Evolutionary conservation across 768 basidiomycete genomes (phyloP), one percentile per base, ranked within the genome.

Genomic region (Sutorius australiensis): DNA sequence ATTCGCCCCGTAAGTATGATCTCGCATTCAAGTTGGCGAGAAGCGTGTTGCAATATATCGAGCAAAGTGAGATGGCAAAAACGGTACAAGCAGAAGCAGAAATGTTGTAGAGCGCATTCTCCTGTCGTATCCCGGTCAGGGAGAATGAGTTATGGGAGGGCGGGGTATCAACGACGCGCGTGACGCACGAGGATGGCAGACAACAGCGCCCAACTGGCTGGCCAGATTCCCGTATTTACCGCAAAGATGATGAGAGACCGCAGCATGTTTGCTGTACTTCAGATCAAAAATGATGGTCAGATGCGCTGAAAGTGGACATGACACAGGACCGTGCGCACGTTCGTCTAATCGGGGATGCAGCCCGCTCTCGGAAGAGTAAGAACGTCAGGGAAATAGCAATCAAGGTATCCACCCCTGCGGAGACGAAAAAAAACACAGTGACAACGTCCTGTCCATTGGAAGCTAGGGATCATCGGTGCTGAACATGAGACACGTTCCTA

Each of bases 161-260:
- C 19, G 2, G 24, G 8, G 16, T 9, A 27, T 24, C 24, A 24
- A 24, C 4, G 24, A 31, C 11, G 27, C 31, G 6, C 8, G 14
- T 10, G 6, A 54, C 60, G 19, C 21, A 61, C 60, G 19, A 60
- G 17, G 24, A 53, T 46, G 10, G 34, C 3, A 2, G 32, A 5
- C 16, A 56, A 6, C 66, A 83, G 80, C 10, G 75, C 69, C 5
- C 62, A 67, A 0, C 77, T 76, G 51, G 83, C 81, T 11, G 80
- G 73, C 13, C 77, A 78, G 16, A 83, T 73, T 0, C 79, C 73
- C 0, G 43, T 53, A 2, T 61, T 61, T 14, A 64, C 39, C 0
- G 53, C 43, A 13, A 63, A 61, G 6, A 61, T 27, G 3, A 30
- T 36, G 3, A 64, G 42, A 24, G 51, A 51, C 31, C 53, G 53